Evolutionary conservation across 371 early-diverging fungal genomes (phyloP).

Genomic region (Mucor circinelloides): DNA sequence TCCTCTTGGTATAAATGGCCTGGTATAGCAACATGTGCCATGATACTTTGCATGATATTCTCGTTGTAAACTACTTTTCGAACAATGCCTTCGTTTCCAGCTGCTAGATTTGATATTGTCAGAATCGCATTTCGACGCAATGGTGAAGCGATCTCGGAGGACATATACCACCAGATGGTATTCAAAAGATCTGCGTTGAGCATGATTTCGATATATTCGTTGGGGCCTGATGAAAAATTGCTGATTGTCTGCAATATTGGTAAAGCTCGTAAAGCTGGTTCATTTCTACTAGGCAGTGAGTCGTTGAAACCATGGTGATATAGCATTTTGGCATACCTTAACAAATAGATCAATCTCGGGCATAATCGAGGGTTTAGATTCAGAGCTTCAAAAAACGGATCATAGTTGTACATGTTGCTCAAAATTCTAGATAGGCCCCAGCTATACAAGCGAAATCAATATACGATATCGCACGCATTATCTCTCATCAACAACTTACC

Average conservation of each 20-base stretch:
- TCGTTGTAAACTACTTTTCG: slow-evolving; percentile 37
- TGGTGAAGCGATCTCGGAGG: slow-evolving; percentile 4
- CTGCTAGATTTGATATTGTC: slow-evolving; percentile 47
- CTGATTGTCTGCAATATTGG: slow-evolving; percentile 38
- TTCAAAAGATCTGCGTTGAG: slow-evolving; percentile 42
- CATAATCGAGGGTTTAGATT: slow-evolving; percentile 10
- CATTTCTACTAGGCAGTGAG: not conserved
- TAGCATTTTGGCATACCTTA: slow-evolving; percentile 8
- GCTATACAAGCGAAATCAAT: slow-evolving; percentile 13
- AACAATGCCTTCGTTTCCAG: slow-evolving; percentile 40
- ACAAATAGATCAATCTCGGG: slow-evolving; percentile 12
- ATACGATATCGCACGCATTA: too few relatives aligned
- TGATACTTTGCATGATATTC: slow-evolving; percentile 36
- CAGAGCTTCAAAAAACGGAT: slow-evolving; percentile 13
- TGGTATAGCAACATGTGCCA: slow-evolving; percentile 21
- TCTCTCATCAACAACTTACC: slow-evolving; percentile 28
- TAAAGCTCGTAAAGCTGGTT: not conserved
- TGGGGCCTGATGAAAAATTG: slow-evolving; percentile 51
- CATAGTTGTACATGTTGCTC: slow-evolving; percentile 40
- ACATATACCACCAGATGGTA: slow-evolving; percentile 21
- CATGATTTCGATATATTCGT: slow-evolving; percentile 37
- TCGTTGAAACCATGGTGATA: not conserved
- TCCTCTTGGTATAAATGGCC: slow-evolving; percentile 12
- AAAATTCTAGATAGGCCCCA: slow-evolving; percentile 53
- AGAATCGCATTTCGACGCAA: slow-evolving; percentile 46